These are phyloP conservation scores for Pseudogymnoascus sp. DNA, from an alignment of 2,329 filamentous ascomycete genomes.

Conservation along the genomic window DNA sequence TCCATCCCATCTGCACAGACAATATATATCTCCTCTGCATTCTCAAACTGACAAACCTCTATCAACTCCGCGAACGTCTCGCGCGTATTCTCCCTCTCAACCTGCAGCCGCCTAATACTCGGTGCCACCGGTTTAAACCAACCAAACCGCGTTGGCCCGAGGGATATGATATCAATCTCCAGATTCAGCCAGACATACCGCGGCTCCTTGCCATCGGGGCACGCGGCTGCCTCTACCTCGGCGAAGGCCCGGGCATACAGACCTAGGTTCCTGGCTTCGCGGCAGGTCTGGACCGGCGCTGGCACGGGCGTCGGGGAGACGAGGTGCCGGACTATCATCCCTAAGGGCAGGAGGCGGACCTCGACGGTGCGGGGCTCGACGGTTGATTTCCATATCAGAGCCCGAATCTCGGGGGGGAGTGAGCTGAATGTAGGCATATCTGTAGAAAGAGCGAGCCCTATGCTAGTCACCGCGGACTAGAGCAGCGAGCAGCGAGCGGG, in stretches of 20 bases:
- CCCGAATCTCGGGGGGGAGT: background rate
- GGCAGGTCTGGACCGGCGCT: constrained; percentile 16
- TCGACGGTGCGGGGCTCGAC: background rate
- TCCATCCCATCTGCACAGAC: background rate
- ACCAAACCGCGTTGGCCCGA: constrained; percentile 10
- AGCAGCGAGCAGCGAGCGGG: background rate
- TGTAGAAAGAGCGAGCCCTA: background rate
- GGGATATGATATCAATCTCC: constrained; percentile 18
- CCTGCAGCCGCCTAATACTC: background rate
- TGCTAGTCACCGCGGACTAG: background rate
- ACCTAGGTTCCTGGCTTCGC: constrained; percentile 15
- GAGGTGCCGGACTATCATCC: background rate
- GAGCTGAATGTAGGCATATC: background rate
- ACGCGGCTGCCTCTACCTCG: constrained; percentile 9
- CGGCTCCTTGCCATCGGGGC: background rate
- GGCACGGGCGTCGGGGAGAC: constrained; percentile 15
- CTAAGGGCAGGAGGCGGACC: background rate
- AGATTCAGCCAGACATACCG: constrained; percentile 19
- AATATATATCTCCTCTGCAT: background rate
- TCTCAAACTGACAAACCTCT: background rate
- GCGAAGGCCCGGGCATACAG: constrained; percentile 15
- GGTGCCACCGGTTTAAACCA: background rate
- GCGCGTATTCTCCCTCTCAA: background rate
- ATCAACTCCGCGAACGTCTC: too few species aligned
- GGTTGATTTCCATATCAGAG: background rate